phyloP scores from a whole-genome alignment of 306 rosid species.

The Pyrus pyrifolia region DNA sequence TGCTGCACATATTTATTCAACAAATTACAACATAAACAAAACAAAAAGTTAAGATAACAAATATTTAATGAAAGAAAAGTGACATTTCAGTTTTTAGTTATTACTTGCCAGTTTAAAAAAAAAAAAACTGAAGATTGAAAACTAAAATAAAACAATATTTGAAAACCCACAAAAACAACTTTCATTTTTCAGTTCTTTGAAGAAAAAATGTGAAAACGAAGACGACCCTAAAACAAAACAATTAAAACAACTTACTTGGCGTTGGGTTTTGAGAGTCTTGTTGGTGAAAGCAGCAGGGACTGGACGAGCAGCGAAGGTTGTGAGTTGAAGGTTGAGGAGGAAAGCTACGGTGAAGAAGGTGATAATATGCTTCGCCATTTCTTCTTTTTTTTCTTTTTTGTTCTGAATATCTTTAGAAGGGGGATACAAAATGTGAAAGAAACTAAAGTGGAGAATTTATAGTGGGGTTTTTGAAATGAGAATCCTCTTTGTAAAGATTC shows the following conservation, averaged over 20 bases:
- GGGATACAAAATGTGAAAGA: not conserved
- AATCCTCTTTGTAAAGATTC: too few species aligned
- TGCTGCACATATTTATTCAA: constrained; percentile 1
- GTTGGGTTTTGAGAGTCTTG: constrained; percentile 2
- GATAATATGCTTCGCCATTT: constrained; percentile 34
- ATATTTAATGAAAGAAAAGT: not conserved
- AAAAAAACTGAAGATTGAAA: too few species aligned
- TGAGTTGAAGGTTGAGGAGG: constrained; percentile 39
- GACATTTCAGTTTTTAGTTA: not conserved
- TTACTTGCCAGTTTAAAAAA: too few species aligned
- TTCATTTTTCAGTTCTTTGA: too few species aligned
- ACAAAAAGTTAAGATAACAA: not conserved
- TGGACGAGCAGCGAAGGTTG: constrained; percentile 33
- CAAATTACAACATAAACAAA: not conserved
- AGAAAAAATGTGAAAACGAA: not conserved
- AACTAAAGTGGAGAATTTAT: not conserved
- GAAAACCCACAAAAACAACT: too few species aligned
- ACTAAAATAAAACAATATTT: too few species aligned
- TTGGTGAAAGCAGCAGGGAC: constrained; percentile 1
- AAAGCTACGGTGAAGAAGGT: constrained; percentile 44
- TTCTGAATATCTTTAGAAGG: not conserved
- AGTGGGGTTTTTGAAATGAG: not conserved
- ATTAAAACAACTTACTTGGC: constrained; percentile 17
- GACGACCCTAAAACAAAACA: not conserved
- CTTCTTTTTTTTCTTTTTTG: not conserved